Conservation (phyloP, 108 stramenopile species). For the Nitzschia palea region DNA sequence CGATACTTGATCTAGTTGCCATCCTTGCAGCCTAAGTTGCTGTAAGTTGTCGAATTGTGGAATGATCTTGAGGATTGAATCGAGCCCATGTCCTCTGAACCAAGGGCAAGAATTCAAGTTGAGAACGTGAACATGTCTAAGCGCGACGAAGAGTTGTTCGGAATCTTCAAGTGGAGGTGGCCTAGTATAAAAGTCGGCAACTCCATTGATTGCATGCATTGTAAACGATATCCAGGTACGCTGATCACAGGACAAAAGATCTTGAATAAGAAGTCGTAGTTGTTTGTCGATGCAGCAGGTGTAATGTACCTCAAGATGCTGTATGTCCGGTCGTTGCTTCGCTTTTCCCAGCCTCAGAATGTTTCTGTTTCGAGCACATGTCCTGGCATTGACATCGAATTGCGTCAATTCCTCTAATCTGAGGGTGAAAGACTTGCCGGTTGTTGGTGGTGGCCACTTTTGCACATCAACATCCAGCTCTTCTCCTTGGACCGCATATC, state of each 20-base stretch:
- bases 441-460: slow-evolving; percentile 1
- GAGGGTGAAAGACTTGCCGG: slow-evolving; percentile 2
- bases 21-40: slow-evolving; percentile 23
- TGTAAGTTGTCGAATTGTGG: slow-evolving; percentile 2
- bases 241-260: slow-evolving; percentile 5
- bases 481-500: not conserved
- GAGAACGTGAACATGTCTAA: slow-evolving; percentile 4
- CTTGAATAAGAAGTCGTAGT: not conserved
- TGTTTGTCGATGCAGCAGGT: slow-evolving; percentile 11
- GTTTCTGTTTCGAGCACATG: not conserved
- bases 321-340: slow-evolving; percentile 6
- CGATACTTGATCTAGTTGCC: slow-evolving; percentile 34
- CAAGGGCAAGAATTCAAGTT: slow-evolving; percentile 17
- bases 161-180: slow-evolving; percentile 14
- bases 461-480: slow-evolving; percentile 8
- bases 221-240: slow-evolving; percentile 29
- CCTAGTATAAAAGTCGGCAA: slow-evolving; percentile 8
- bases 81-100: slow-evolving; percentile 26
- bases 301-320: slow-evolving; percentile 16
- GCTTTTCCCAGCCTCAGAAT: slow-evolving; percentile 5
- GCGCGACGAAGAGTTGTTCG: slow-evolving; percentile 5
- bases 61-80: slow-evolving; percentile 16
- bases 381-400: slow-evolving; percentile 1
- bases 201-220: slow-evolving; percentile 23
- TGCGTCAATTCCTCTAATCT: slow-evolving; percentile 26